These are phyloP conservation scores for Aspergillus brunneoviolaceus DNA, from an alignment of 2,329 filamentous ascomycete species.

Conservation along the genomic window DNA sequence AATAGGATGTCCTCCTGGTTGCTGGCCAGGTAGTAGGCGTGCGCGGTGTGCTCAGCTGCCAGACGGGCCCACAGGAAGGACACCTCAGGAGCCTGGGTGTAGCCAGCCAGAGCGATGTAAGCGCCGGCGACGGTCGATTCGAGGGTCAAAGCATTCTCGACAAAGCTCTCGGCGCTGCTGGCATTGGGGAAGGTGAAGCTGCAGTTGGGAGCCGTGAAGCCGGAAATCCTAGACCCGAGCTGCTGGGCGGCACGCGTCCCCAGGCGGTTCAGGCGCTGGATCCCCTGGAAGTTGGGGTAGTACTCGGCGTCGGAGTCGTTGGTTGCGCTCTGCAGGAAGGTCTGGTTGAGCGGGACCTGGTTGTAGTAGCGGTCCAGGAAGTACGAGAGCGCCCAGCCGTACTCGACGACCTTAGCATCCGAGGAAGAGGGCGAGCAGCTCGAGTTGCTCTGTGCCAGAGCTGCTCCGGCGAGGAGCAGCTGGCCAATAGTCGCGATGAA, in stretches of 20 bases:
- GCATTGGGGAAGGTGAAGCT: constrained; percentile 23
- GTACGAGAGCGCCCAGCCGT: constrained; percentile 24
- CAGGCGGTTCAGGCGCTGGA: constrained; percentile 26
- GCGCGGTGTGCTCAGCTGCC: constrained; percentile 27
- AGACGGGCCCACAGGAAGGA: constrained; percentile 31
- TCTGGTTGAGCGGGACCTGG: constrained; percentile 23
- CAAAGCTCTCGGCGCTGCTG: constrained; percentile 17
- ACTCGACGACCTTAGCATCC: constrained; percentile 24
- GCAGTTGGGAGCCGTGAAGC: constrained; percentile 23
- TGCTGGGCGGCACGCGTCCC: constrained; percentile 26
- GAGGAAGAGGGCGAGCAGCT: constrained; percentile 22
- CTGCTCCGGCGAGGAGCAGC: constrained; percentile 23
- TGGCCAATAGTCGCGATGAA: constrained; percentile 18
- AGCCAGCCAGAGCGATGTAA: constrained; percentile 29
- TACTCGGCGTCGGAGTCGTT: constrained; percentile 22
- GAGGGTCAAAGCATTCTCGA: constrained; percentile 21
- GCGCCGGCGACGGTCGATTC: constrained; percentile 25
- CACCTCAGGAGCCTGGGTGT: constrained; percentile 30
- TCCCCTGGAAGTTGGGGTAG: constrained; percentile 24
- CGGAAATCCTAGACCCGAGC: constrained; percentile 15
- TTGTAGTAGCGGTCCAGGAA: constrained; percentile 27
- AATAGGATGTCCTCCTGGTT: constrained; percentile 18
- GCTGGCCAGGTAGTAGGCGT: constrained; percentile 24
- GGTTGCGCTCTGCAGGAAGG: constrained; percentile 21
- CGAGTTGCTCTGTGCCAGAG: constrained; percentile 13